Percentiles rank a stretch among this genome's conserved stretches.
phyloP scores from a whole-genome alignment of 257 asterid genomes.

The Craterostigma plantagineum region DNA sequence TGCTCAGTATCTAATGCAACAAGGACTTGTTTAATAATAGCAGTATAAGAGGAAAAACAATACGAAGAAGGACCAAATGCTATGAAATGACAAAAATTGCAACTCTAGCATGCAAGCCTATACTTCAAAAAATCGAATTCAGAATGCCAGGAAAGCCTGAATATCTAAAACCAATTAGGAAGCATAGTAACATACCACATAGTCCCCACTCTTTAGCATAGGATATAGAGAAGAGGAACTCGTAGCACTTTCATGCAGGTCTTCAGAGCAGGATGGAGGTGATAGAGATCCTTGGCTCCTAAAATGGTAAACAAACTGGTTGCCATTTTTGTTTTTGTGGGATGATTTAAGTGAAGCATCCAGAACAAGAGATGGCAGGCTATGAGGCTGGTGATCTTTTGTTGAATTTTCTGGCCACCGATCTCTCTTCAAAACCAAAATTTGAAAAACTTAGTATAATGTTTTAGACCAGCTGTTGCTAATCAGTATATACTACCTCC shows the following conservation, averaged over 20 bases:
- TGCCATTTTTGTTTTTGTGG: conserved; percentile 16
- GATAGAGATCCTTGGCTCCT: conserved; percentile 14
- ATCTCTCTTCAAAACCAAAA: conserved; percentile 51
- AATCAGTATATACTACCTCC: conserved; percentile 39
- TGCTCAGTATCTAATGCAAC: conserved; percentile 61
- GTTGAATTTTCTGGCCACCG: conserved; percentile 35
- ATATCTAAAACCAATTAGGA: conserved; percentile 9
- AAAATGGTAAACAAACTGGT: conserved; percentile 50
- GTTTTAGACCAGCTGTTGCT: conserved; percentile 8
- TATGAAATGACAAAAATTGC: no score
- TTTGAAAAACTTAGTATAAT: conserved; percentile 9
- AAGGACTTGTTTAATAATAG: neutral
- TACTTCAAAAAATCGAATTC: no score
- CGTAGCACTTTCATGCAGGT: no score
- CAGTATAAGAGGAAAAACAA: conserved; percentile 4
- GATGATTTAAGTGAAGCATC: conserved; percentile 30
- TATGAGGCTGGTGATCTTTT: conserved; percentile 22
- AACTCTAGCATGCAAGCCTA: no score
- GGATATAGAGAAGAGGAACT: no score
- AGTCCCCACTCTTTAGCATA: no score
- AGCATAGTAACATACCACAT: no score
- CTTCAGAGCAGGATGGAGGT: conserved; percentile 11
- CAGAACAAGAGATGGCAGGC: conserved; percentile 45
- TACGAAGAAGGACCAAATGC: neutral
- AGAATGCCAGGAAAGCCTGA: no score